Percentiles rank a stretch among this genome's conserved stretches.
These are phyloP conservation scores for Claviceps pazoutovae DNA, from an alignment of 2,329 filamentous ascomycete genomes.

Conservation along the genomic window DNA sequence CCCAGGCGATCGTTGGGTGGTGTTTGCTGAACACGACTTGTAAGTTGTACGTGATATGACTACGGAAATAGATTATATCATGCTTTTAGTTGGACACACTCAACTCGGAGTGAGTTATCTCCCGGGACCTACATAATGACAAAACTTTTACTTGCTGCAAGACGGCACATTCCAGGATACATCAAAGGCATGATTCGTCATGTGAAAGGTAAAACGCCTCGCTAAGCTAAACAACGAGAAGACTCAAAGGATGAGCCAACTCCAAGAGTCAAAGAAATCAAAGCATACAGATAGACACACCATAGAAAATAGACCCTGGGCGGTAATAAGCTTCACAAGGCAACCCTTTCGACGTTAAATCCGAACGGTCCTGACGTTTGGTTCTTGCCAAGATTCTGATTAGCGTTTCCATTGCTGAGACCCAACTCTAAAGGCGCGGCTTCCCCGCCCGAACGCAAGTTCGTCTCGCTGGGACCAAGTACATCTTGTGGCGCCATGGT, in stretches of 20 bases:
- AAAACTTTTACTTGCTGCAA: too few species aligned
- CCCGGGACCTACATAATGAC: too few species aligned
- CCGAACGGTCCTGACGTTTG: slow-evolving; percentile 9
- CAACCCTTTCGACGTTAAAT: slow-evolving; percentile 1
- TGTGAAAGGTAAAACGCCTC: too few species aligned
- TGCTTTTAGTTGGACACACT: too few species aligned
- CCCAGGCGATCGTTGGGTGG: background rate
- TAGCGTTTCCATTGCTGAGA: slow-evolving; percentile 24
- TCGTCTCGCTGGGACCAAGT: slow-evolving; percentile 43
- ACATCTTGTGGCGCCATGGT: slow-evolving; percentile 36
- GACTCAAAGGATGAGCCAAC: too few species aligned
- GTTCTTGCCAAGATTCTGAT: slow-evolving; percentile 14
- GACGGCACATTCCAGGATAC: too few species aligned
- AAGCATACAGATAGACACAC: background rate
- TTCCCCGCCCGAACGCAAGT: slow-evolving; percentile 42
- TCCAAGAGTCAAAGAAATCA: background rate
- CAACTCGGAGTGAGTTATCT: too few species aligned
- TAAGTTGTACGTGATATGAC: too few species aligned
- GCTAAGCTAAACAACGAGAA: too few species aligned
- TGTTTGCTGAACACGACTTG: background rate
- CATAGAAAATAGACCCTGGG: too few species aligned
- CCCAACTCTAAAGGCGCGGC: slow-evolving; percentile 31
- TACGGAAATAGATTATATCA: too few species aligned
- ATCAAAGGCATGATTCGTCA: too few species aligned
- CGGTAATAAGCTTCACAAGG: background rate